A percentile compares a stretch with the other conserved stretches of the same genome.
These are phyloP conservation scores for Aureobasidium namibiae DNA, from an alignment of 2,329 filamentous ascomycete genomes.

Conservation along the genomic window DNA sequence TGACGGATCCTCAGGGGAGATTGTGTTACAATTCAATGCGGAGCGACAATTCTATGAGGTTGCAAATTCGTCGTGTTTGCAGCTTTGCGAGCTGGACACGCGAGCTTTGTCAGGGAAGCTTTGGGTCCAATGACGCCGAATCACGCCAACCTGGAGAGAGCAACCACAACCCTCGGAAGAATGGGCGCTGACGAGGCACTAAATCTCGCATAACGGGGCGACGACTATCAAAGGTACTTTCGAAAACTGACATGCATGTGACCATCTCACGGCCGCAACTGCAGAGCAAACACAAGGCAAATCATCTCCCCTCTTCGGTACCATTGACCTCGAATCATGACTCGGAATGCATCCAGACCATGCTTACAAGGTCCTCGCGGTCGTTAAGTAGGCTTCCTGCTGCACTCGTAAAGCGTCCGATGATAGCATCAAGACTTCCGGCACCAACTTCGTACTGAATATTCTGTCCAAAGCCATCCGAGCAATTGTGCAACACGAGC, in stretches of 20 bases:
- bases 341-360: neutral
- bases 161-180: neutral
- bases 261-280: slow-evolving; percentile 8
- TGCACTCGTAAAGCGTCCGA: slow-evolving; percentile 4
- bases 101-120: slow-evolving; percentile 1
- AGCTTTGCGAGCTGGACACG: neutral
- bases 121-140: neutral
- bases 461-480: slow-evolving; percentile 8
- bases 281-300: neutral
- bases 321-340: neutral
- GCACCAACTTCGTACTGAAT: neutral
- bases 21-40: neutral
- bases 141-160: slow-evolving; percentile 1
- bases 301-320: neutral
- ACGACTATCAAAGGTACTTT: slow-evolving; percentile 5
- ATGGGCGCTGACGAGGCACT: slow-evolving; percentile 10
- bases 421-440: slow-evolving; percentile 4
- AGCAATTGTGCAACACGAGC: slow-evolving; percentile 8
- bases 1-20: neutral
- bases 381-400: slow-evolving; percentile 2
- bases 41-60: neutral
- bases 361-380: slow-evolving; percentile 5
- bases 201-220: slow-evolving; percentile 11
- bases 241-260: slow-evolving; percentile 4
- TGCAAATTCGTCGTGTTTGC: neutral